Conservation (phyloP, 768 basidiomycete genomes). For the Serendipita vermifera region DNA sequence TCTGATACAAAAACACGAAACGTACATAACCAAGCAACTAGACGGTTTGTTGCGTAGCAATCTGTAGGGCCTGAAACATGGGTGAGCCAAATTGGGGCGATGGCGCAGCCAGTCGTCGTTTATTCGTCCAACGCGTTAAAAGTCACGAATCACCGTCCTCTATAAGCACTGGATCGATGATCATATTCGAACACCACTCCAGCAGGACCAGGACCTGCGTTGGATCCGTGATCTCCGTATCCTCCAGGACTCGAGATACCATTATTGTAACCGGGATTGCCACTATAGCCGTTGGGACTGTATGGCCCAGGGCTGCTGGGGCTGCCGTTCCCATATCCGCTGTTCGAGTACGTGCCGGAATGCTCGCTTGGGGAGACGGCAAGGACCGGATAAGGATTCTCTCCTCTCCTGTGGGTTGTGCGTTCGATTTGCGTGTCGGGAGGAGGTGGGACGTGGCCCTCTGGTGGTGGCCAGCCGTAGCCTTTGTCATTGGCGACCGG, state of each 20-base stretch:
- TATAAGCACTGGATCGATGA: not conserved
- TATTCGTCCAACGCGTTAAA: too few species aligned
- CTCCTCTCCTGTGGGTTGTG: not conserved
- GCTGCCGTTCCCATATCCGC: not conserved
- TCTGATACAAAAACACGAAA: too few species aligned
- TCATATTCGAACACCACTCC: slow-evolving; percentile 1
- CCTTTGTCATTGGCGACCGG: slow-evolving; percentile 1
- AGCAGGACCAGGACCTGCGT: not conserved
- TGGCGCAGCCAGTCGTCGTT: too few species aligned
- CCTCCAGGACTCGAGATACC: not conserved
- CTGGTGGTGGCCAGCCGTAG: slow-evolving; percentile 3
- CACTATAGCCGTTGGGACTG: not conserved
- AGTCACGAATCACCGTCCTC: not conserved
- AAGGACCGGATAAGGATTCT: slow-evolving; percentile 9
- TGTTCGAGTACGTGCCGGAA: not conserved
- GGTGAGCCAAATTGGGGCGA: too few species aligned
- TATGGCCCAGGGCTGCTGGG: not conserved
- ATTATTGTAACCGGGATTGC: not conserved
- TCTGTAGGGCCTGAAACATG: too few species aligned
- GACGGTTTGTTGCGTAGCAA: too few species aligned
- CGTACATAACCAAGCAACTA: too few species aligned
- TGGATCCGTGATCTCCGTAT: not conserved
- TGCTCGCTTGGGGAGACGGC: not conserved
- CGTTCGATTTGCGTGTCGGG: slow-evolving; percentile 7
- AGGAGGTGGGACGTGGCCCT: not conserved